Conservation (phyloP, 2,329 filamentous ascomycete genomes). For the Colletotrichum acutatum region DNA sequence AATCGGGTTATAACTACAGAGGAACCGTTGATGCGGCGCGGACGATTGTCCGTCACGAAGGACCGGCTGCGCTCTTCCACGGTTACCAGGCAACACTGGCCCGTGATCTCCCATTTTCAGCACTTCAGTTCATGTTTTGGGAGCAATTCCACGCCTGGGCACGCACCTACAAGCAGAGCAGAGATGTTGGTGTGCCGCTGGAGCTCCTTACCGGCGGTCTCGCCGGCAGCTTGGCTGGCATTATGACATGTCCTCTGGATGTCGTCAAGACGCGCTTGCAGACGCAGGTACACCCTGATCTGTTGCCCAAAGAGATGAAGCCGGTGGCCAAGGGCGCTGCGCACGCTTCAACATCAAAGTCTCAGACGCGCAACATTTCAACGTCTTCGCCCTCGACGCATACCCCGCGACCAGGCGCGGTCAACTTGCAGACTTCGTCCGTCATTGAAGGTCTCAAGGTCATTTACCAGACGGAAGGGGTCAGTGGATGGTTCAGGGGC, state of each 20-base stretch:
- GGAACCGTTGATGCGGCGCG: conserved; percentile 84
- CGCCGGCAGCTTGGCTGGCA: conserved; percentile 91
- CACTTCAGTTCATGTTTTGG: conserved; percentile 97
- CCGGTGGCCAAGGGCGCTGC: conserved; percentile 36
- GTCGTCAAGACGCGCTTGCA: conserved; percentile 98
- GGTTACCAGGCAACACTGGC: conserved; percentile 98
- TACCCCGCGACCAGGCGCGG: conserved; percentile 80
- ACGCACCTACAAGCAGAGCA: conserved; percentile 78
- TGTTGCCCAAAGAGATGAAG: conserved; percentile 40
- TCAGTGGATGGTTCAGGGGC: conserved; percentile 92
- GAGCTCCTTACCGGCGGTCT: conserved; percentile 91
- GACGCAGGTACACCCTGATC: conserved; percentile 76
- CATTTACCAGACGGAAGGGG: conserved; percentile 90
- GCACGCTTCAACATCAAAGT: conserved; percentile 46
- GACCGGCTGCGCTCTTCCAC: conserved; percentile 86
- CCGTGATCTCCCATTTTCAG: conserved; percentile 94
- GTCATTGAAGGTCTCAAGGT: conserved; percentile 85
- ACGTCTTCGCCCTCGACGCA: conserved; percentile 91
- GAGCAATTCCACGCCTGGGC: conserved; percentile 91
- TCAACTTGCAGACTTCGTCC: conserved; percentile 88
- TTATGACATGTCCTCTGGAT: conserved; percentile 94
- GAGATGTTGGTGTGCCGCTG: conserved; percentile 85
- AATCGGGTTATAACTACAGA: conserved; percentile 95
- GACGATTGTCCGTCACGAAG: conserved; percentile 87
- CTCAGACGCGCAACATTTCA: conserved; percentile 80